phyloP scores from a whole-genome alignment of 2,329 filamentous ascomycete genomes.

The Teratosphaeriaceae sp. region DNA sequence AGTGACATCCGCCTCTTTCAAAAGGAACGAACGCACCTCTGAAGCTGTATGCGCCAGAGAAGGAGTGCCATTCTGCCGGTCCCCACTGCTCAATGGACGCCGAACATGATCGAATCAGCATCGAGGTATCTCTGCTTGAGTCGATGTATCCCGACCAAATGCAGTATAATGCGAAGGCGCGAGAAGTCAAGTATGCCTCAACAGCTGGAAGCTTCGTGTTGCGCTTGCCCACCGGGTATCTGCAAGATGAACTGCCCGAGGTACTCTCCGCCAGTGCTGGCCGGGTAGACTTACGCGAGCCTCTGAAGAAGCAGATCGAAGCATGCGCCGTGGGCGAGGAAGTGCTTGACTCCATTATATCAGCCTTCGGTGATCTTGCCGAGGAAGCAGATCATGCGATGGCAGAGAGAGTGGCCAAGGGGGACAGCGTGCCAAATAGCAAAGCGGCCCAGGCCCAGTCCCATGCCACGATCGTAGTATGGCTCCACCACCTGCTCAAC shows the following conservation, averaged over 20 bases:
- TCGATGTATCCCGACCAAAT: conserved; percentile 40
- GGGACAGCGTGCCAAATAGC: too few species aligned
- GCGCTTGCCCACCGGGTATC: conserved; percentile 35
- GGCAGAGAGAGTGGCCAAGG: not conserved
- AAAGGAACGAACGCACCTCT: too few species aligned
- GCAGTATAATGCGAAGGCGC: conserved; percentile 25
- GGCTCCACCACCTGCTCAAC: conserved; percentile 42
- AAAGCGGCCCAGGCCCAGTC: too few species aligned
- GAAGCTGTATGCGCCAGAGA: too few species aligned
- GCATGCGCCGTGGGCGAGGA: conserved; percentile 32
- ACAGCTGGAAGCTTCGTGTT: conserved; percentile 25
- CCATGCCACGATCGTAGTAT: conserved; percentile 35
- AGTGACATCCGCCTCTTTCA: too few species aligned
- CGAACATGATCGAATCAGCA: conserved; percentile 19
- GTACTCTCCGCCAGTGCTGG: conserved; percentile 31
- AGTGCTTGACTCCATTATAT: conserved; percentile 36
- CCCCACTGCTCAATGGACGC: not conserved
- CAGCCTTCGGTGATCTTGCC: conserved; percentile 31
- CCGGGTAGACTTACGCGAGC: conserved; percentile 33
- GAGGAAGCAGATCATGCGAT: conserved; percentile 5
- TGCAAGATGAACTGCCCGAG: conserved; percentile 30
- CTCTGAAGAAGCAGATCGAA: conserved; percentile 25
- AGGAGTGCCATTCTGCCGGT: too few species aligned
- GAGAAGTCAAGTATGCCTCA: conserved; percentile 33
- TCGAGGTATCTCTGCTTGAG: conserved; percentile 36